These are phyloP conservation scores for Penicillium frequentans DNA, from an alignment of 2,329 filamentous ascomycete genomes.

Conservation along the genomic window DNA sequence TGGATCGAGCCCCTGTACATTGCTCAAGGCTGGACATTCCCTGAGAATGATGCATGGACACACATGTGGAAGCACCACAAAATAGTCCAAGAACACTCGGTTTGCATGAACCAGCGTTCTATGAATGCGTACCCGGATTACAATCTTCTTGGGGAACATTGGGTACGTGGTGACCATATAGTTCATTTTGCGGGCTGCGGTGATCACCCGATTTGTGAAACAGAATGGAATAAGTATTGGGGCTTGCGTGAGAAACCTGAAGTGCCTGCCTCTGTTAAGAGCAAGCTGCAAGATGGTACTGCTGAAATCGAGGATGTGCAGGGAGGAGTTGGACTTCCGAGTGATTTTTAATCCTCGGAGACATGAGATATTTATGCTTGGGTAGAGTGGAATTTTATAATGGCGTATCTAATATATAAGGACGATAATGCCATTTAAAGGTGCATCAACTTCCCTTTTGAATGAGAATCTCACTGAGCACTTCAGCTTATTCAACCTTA, in stretches of 20 bases:
- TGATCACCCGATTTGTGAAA: not conserved
- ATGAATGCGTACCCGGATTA: constrained; percentile 11
- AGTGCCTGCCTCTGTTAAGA: constrained; percentile 1
- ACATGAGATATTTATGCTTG: not conserved
- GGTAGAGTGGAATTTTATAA: not conserved
- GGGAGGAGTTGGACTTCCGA: not conserved
- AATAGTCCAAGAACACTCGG: constrained; percentile 6
- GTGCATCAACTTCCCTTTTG: too few species aligned
- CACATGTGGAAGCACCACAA: constrained; percentile 12
- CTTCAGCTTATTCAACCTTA: too few species aligned
- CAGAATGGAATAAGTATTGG: constrained; percentile 8
- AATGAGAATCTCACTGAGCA: too few species aligned
- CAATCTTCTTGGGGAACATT: constrained; percentile 6
- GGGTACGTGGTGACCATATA: constrained; percentile 7
- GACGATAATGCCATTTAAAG: too few species aligned
- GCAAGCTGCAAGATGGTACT: constrained; percentile 1
- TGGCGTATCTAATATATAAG: not conserved
- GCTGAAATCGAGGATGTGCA: constrained; percentile 8
- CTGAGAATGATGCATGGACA: constrained; percentile 8
- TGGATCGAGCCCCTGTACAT: constrained; percentile 14
- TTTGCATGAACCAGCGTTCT: constrained; percentile 5
- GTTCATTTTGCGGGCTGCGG: constrained; percentile 13
- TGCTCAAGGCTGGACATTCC: constrained; percentile 11
- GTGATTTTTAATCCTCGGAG: not conserved
- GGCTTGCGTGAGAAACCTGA: constrained; percentile 5